phyloP scores from a whole-genome alignment of 805 yeast species.

The Candida awuae region DNA sequence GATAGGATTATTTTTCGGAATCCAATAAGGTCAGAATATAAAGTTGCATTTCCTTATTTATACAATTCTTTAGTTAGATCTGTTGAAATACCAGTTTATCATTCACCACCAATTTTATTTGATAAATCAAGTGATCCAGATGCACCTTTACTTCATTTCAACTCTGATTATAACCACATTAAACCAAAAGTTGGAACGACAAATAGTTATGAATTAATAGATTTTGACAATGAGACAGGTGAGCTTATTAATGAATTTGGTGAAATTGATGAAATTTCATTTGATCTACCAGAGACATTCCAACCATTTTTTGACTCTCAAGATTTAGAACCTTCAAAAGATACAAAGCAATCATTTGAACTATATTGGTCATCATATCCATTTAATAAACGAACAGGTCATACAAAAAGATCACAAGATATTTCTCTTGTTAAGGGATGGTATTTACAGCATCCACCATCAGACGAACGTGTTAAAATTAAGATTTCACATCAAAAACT shows the following conservation, averaged over 20 bases:
- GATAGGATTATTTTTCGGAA: slow-evolving; percentile 78
- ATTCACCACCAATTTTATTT: slow-evolving; percentile 50
- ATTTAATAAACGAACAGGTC: slow-evolving; percentile 67
- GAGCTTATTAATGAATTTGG: slow-evolving; percentile 28
- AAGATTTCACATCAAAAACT: slow-evolving; percentile 84
- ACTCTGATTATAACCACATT: slow-evolving; percentile 50
- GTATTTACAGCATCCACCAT: slow-evolving; percentile 62
- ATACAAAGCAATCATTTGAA: slow-evolving; percentile 49
- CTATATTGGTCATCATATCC: slow-evolving; percentile 84
- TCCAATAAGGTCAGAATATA: slow-evolving; percentile 73
- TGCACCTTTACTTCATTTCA: slow-evolving; percentile 48
- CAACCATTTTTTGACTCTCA: slow-evolving; percentile 45
- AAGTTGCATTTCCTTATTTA: slow-evolving; percentile 77
- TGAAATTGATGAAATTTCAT: slow-evolving; percentile 23
- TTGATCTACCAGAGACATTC: slow-evolving; percentile 31
- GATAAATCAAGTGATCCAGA: slow-evolving; percentile 42
- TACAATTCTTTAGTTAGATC: slow-evolving; percentile 71
- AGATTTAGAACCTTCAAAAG: slow-evolving; percentile 35
- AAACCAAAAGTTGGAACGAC: slow-evolving; percentile 20
- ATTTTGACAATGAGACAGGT: slow-evolving; percentile 23
- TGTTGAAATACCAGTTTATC: slow-evolving; percentile 56
- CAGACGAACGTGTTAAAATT: slow-evolving; percentile 61
- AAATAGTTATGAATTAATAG: slow-evolving; percentile 12
- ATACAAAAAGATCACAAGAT: slow-evolving; percentile 77
- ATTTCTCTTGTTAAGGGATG: slow-evolving; percentile 76